Conservation (phyloP, 2,329 filamentous ascomycete species). For the Stagonosporopsis cucurbitacearum region DNA sequence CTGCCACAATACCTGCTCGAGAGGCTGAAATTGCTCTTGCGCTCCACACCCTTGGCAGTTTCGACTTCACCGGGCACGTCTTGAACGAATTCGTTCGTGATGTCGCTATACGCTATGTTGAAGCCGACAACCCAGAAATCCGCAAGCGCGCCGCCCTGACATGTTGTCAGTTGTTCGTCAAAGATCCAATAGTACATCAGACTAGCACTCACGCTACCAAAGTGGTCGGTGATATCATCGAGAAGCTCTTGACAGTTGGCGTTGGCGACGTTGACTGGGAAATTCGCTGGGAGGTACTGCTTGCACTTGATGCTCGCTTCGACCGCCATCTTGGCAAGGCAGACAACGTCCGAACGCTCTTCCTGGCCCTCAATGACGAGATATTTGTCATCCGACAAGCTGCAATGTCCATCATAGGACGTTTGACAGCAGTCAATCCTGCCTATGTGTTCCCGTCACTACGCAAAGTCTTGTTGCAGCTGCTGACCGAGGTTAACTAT, state of each 20-base stretch:
- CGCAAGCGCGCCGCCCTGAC: conserved; percentile 94
- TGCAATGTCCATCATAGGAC: conserved; percentile 94
- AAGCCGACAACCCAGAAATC: conserved; percentile 92
- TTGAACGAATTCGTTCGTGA: conserved; percentile 98
- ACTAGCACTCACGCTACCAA: conserved; percentile 96
- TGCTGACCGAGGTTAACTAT: conserved; percentile 95
- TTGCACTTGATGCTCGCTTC: conserved; percentile 90
- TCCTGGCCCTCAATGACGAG: conserved; percentile 95
- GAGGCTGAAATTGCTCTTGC: conserved; percentile 92
- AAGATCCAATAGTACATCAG: conserved; percentile 97
- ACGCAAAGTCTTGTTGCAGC: conserved; percentile 92
- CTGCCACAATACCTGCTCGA: conserved; percentile 76
- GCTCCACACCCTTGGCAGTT: conserved; percentile 94
- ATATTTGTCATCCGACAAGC: conserved; percentile 91
- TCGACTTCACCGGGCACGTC: conserved; percentile 88
- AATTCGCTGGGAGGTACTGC: conserved; percentile 86
- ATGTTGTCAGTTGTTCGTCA: conserved; percentile 95
- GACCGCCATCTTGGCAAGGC: conserved; percentile 96
- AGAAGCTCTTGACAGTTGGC: conserved; percentile 92
- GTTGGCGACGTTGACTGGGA: conserved; percentile 88
- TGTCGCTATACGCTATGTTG: conserved; percentile 96
- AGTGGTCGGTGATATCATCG: conserved; percentile 96
- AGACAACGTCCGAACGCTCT: conserved; percentile 94
- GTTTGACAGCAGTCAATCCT: conserved; percentile 87
- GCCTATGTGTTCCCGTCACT: conserved; percentile 97